These are phyloP conservation scores for Pleurotus platypus DNA, from an alignment of 768 basidiomycete genomes.

Conservation along the genomic window DNA sequence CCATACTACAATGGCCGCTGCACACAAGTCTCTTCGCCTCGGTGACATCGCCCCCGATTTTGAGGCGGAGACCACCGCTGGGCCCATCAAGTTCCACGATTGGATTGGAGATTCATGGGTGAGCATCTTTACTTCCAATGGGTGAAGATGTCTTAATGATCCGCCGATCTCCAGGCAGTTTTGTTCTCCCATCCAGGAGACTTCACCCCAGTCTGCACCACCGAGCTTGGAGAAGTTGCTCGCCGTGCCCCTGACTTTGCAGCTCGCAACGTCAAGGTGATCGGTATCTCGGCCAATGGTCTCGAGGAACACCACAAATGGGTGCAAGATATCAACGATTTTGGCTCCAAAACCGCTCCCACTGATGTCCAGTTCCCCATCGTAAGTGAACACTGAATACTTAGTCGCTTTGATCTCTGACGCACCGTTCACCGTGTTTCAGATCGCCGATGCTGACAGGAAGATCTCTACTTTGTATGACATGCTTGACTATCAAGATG, in stretches of 20 bases:
- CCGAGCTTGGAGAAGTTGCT: slow-evolving; percentile 95
- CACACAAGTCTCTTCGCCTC: slow-evolving; percentile 56
- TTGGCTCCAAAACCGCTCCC: slow-evolving; percentile 63
- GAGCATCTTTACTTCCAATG: slow-evolving; percentile 17
- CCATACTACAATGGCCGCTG: neutral
- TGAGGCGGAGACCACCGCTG: slow-evolving; percentile 83
- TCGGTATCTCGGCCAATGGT: slow-evolving; percentile 90
- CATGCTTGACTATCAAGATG: slow-evolving; percentile 95
- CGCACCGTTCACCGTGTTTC: neutral
- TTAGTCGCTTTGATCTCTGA: neutral
- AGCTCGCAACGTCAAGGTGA: slow-evolving; percentile 87
- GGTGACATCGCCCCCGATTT: slow-evolving; percentile 91
- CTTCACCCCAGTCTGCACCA: slow-evolving; percentile 94
- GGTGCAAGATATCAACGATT: slow-evolving; percentile 86
- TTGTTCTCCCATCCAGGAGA: slow-evolving; percentile 96
- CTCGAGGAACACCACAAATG: slow-evolving; percentile 82
- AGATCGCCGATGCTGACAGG: slow-evolving; percentile 93
- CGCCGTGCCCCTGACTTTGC: slow-evolving; percentile 82
- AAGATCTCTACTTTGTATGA: slow-evolving; percentile 85
- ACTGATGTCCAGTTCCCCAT: slow-evolving; percentile 91
- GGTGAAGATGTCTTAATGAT: neutral
- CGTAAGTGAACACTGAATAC: slow-evolving; percentile 38
- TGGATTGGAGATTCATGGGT: slow-evolving; percentile 91
- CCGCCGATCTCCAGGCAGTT: slow-evolving; percentile 49
- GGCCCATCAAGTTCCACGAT: slow-evolving; percentile 88